Evolutionary conservation across 768 basidiomycete species (phyloP).

Genomic region (Suillus occidentalis): DNA sequence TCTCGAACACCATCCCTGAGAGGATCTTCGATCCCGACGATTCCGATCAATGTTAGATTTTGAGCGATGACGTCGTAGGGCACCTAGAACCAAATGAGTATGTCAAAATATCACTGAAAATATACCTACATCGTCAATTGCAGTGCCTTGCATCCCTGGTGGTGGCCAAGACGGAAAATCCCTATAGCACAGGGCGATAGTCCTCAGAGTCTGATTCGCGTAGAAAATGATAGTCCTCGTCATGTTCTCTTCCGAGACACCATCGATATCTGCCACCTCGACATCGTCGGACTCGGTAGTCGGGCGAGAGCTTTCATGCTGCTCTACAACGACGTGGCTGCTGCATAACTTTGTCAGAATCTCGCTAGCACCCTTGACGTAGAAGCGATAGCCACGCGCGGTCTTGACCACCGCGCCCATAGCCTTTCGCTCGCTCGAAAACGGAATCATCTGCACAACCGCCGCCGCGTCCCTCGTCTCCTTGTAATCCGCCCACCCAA

Average conservation of each 20-base stretch:
- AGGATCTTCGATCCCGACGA: conserved; percentile 96
- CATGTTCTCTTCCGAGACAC: conserved; percentile 77
- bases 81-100: conserved; percentile 42
- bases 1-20: conserved; percentile 86
- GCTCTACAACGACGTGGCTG: conserved; percentile 67
- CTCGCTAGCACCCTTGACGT: conserved; percentile 93
- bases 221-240: conserved; percentile 95
- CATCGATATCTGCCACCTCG: conserved; percentile 61
- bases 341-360: conserved; percentile 80
- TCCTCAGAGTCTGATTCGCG: conserved; percentile 92
- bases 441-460: conserved; percentile 87
- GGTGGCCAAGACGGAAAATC: conserved; percentile 91
- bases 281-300: conserved; percentile 34
- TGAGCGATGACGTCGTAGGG: conserved; percentile 66
- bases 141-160: conserved; percentile 35
- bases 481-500: conserved; percentile 74
- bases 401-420: conserved; percentile 88
- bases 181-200: conserved; percentile 91
- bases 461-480: conserved; percentile 57
- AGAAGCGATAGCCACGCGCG: conserved; percentile 60
- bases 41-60: conserved; percentile 82
- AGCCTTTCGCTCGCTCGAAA: conserved; percentile 89
- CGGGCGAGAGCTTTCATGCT: conserved; percentile 17
- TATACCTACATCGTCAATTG: conserved; percentile 53
- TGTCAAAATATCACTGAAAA: conserved; percentile 5